phyloP scores from a whole-genome alignment of 2,329 filamentous ascomycete species.

The Ophiocordyceps unilateralis region DNA sequence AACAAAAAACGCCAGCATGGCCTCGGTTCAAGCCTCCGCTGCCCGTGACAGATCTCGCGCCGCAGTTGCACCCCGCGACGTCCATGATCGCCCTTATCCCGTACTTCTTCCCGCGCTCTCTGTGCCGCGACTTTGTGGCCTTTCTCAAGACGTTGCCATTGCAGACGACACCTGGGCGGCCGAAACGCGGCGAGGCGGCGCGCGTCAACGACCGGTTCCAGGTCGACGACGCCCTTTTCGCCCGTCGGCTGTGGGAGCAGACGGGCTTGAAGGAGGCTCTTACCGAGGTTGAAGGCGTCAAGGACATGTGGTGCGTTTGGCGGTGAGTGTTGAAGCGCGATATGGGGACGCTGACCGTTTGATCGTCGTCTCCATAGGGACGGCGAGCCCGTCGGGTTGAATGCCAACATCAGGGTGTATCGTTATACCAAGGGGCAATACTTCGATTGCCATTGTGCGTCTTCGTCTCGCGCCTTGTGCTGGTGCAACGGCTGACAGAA shows the following conservation, averaged over 20 bases:
- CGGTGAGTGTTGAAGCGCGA: neutral
- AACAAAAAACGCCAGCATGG: constrained; percentile 36
- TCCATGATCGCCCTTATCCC: constrained; percentile 56
- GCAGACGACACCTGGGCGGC: constrained; percentile 59
- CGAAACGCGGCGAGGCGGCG: constrained; percentile 64
- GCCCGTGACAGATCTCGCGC: constrained; percentile 44
- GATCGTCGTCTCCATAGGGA: constrained; percentile 33
- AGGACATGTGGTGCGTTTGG: constrained; percentile 25
- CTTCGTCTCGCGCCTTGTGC: too few species aligned
- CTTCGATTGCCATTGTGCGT: constrained; percentile 79
- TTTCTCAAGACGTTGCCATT: constrained; percentile 56
- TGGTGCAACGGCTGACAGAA: neutral
- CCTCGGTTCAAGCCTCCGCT: constrained; percentile 53
- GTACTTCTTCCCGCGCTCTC: constrained; percentile 55
- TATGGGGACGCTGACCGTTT: neutral
- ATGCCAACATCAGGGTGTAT: constrained; percentile 79
- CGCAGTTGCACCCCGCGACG: constrained; percentile 32
- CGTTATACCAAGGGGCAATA: constrained; percentile 75
- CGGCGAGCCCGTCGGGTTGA: constrained; percentile 67
- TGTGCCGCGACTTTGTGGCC: constrained; percentile 60
- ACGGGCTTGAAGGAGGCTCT: constrained; percentile 55
- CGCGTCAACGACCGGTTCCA: constrained; percentile 85
- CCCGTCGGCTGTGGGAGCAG: constrained; percentile 55
- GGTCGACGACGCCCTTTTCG: constrained; percentile 58
- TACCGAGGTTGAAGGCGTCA: constrained; percentile 19